Evolutionary conservation across 352 stramenopile species (phyloP).

Genomic region (Globisporangium megalacanthum): DNA sequence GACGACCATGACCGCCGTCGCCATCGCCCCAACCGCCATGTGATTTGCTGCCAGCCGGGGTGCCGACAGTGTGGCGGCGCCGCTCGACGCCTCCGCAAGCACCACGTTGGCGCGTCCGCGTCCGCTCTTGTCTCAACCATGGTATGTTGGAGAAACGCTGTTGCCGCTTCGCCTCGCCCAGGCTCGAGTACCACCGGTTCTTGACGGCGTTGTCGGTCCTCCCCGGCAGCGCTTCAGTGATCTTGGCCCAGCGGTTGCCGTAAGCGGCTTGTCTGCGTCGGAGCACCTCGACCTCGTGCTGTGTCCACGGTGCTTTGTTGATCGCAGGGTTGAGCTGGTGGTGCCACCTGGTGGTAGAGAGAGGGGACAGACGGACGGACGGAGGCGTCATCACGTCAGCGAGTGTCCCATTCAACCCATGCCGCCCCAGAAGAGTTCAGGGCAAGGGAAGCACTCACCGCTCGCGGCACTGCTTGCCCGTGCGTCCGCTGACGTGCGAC

Average conservation of each 20-base stretch:
- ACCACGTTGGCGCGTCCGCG: background rate
- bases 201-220: conserved; percentile 52
- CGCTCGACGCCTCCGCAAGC: background rate
- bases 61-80: no score
- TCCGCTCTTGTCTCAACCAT: background rate
- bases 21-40: no score
- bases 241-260: conserved; percentile 46
- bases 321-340: conserved; percentile 37
- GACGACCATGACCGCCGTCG: no score
- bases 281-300: conserved; percentile 29
- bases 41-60: no score
- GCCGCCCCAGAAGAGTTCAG: background rate
- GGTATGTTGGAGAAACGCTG: background rate
- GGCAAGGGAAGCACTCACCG: conserved; percentile 11
- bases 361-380: background rate
- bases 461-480: conserved; percentile 70
- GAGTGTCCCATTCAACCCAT: background rate
- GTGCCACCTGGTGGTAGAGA: conserved; percentile 11
- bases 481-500: conserved; percentile 49
- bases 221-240: conserved; percentile 34
- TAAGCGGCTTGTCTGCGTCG: conserved; percentile 21
- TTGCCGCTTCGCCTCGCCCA: background rate
- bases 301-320: conserved; percentile 28
- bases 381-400: no score
- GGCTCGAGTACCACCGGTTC: conserved; percentile 39